Evolutionary conservation across 2,329 filamentous ascomycete genomes (phyloP).

Genomic region (Madurella fahalii): DNA sequence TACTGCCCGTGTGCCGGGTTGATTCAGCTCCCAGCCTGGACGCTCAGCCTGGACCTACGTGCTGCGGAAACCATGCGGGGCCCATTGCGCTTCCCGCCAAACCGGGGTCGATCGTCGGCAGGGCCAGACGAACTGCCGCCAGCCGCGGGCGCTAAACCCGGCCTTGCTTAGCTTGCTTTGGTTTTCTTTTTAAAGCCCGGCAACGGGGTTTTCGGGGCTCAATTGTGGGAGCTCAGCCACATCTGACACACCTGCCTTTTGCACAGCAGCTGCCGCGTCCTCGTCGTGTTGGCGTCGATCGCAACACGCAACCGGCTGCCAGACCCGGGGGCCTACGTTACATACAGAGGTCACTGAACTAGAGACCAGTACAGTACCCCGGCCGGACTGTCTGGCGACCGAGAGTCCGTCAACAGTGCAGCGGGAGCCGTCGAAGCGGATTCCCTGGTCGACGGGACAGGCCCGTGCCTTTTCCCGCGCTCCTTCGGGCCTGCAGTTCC

Average conservation of each 20-base stretch:
- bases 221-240: constrained; percentile 4
- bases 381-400: too few species aligned
- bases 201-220: neutral
- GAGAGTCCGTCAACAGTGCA: too few species aligned
- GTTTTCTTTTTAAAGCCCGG: constrained; percentile 5
- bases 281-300: neutral
- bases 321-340: neutral
- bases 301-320: neutral
- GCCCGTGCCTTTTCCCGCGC: too few species aligned
- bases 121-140: constrained; percentile 5
- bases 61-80: too few species aligned
- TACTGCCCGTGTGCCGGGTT: too few species aligned
- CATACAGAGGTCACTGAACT: too few species aligned
- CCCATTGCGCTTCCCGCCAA: neutral
- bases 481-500: too few species aligned
- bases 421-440: too few species aligned
- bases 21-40: too few species aligned
- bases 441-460: too few species aligned
- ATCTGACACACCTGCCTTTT: neutral
- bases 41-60: too few species aligned
- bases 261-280: neutral
- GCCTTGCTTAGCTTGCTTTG: neutral
- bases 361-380: too few species aligned
- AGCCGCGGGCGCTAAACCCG: constrained; percentile 14
- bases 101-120: neutral